These are phyloP conservation scores for Cicer arietinum DNA, from an alignment of 306 rosid genomes.

Conservation along the genomic window DNA sequence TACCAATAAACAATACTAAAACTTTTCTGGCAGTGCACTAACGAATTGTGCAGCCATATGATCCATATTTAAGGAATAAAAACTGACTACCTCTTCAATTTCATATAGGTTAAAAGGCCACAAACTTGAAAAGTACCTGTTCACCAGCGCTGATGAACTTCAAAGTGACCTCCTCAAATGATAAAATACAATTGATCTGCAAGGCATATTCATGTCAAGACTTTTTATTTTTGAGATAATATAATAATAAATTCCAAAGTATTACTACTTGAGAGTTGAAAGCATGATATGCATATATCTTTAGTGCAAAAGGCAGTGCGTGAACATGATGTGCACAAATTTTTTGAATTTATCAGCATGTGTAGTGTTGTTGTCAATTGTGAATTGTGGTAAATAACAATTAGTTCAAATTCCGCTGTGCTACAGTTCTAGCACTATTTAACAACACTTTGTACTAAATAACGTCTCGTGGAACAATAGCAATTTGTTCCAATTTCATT, in stretches of 20 bases:
- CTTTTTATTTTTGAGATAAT: conserved; percentile 20
- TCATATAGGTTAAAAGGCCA: conserved; percentile 33
- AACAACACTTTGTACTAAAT: no score
- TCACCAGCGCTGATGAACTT: conserved; percentile 82
- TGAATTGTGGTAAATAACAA: no score
- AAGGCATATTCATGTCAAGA: conserved; percentile 49
- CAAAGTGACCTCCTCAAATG: conserved; percentile 94
- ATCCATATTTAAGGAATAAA: conserved; percentile 28
- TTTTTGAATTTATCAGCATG: no score
- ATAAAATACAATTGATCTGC: conserved; percentile 89
- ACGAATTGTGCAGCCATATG: conserved; percentile 11
- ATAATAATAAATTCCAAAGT: conserved; percentile 22
- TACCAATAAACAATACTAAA: conserved; percentile 28
- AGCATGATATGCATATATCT: conserved; percentile 24
- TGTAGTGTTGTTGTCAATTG: no score
- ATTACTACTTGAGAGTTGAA: conserved; percentile 38
- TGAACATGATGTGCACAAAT: not conserved
- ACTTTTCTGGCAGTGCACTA: conserved; percentile 1
- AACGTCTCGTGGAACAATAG: no score
- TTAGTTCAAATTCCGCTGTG: no score
- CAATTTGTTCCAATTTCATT: no score
- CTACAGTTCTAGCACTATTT: no score
- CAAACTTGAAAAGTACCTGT: conserved; percentile 66
- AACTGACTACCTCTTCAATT: conserved; percentile 16
- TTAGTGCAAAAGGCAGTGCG: conserved; percentile 22